These are phyloP conservation scores for Wallacemonas rigidus DNA, from an alignment of 208 protist species.

Conservation along the genomic window DNA sequence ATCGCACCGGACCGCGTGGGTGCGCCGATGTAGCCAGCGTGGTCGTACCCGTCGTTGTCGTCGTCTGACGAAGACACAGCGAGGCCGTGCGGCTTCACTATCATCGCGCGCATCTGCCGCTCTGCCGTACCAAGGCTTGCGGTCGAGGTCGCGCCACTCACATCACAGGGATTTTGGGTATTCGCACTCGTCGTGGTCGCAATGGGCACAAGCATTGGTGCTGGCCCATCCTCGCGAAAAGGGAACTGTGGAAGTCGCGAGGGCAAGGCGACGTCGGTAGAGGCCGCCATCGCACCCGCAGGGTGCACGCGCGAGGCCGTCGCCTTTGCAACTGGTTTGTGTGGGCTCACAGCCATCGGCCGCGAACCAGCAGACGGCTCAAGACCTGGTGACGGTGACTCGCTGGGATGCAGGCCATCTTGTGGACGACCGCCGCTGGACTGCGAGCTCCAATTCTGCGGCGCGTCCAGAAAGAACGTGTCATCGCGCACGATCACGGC, in stretches of 20 bases:
- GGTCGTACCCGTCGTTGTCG: background rate
- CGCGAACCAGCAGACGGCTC: background rate
- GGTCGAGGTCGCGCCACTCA: background rate
- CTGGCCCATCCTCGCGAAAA: background rate
- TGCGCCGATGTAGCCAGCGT: background rate
- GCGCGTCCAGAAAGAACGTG: conserved; percentile 11
- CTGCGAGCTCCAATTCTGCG: background rate
- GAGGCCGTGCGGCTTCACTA: conserved; percentile 8
- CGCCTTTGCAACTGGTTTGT: background rate
- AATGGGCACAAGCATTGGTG: no score
- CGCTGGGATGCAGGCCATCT: background rate
- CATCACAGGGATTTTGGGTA: background rate
- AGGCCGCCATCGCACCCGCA: background rate
- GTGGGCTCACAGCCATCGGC: background rate
- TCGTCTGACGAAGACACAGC: background rate
- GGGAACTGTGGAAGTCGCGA: background rate
- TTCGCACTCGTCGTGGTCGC: no score
- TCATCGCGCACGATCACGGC: background rate
- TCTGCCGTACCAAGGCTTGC: conserved; percentile 8
- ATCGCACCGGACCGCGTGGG: background rate
- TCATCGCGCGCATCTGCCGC: conserved; percentile 18
- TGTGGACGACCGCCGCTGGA: background rate
- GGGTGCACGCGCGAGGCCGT: background rate
- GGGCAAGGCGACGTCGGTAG: background rate
- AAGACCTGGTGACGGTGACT: conserved; percentile 3